These are phyloP conservation scores for Collariella sp. DNA, from an alignment of 495 filamentous ascomycete genomes.

Conservation along the genomic window DNA sequence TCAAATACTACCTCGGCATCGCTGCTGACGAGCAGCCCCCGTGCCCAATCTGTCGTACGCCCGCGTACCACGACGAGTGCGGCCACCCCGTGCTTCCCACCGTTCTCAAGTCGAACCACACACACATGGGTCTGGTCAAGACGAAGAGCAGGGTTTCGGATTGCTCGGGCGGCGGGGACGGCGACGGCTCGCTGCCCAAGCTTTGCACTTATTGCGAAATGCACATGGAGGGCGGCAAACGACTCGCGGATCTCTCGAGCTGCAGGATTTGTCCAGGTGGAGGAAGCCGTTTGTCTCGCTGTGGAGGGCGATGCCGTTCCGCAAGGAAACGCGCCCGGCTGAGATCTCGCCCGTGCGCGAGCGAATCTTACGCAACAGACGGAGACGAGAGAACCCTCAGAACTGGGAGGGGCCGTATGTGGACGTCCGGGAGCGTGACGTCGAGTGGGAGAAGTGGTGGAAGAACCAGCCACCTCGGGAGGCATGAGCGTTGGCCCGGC, in stretches of 20 bases:
- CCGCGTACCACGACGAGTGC: constrained; percentile 29
- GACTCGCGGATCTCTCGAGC: neutral
- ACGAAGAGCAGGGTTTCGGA: neutral
- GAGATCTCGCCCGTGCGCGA: neutral
- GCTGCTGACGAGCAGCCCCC: constrained; percentile 27
- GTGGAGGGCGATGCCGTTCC: neutral
- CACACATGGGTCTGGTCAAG: neutral
- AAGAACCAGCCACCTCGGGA: constrained; percentile 11
- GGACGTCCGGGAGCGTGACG: constrained; percentile 16
- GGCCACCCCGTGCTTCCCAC: constrained; percentile 32
- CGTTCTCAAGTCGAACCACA: neutral
- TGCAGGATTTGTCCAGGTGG: neutral
- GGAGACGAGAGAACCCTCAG: neutral
- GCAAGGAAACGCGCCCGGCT: neutral
- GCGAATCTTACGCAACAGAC: neutral
- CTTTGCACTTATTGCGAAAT: constrained; percentile 11
- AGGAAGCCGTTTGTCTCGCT: constrained; percentile 6
- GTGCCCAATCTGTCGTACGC: constrained; percentile 36
- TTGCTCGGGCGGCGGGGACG: neutral
- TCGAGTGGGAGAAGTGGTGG: constrained; percentile 27
- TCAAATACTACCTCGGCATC: constrained; percentile 37
- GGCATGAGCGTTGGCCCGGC: neutral
- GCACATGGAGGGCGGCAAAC: neutral
- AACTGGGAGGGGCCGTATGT: constrained; percentile 14
- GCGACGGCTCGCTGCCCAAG: neutral